phyloP scores from a whole-genome alignment of 371 early-diverging fungal species.

The Caulochytrium protostelioides region DNA sequence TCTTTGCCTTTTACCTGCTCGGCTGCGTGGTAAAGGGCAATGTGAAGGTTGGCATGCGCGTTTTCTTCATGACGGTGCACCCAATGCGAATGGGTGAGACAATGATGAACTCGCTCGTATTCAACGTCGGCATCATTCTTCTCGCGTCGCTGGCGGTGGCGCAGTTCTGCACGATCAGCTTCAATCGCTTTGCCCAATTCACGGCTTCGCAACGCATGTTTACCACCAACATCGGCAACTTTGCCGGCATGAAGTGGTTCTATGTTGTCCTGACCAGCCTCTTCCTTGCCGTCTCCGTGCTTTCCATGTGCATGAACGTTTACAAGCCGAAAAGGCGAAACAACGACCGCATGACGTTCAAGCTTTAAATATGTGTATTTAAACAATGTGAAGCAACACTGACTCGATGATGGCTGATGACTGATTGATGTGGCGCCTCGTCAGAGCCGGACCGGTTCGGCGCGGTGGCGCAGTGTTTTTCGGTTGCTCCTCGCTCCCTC shows the following conservation, averaged over 20 bases:
- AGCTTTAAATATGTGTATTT: too few species aligned
- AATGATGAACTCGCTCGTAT: constrained; percentile 30
- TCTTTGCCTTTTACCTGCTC: constrained; percentile 28
- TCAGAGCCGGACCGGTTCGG: too few species aligned
- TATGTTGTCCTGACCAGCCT: background rate
- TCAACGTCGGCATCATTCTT: constrained; percentile 31
- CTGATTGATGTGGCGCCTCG: too few species aligned
- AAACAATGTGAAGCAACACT: too few species aligned
- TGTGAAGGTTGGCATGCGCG: constrained; percentile 25
- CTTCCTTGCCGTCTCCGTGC: background rate
- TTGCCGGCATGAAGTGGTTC: background rate
- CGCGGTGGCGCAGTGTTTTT: too few species aligned
- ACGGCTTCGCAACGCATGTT: constrained; percentile 20
- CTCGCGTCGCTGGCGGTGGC: constrained; percentile 24
- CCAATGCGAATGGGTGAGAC: constrained; percentile 30
- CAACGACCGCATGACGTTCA: too few species aligned
- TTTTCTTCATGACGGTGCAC: constrained; percentile 29
- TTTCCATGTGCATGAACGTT: background rate
- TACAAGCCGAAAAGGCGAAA: background rate
- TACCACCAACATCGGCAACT: background rate
- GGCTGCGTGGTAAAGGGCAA: constrained; percentile 31
- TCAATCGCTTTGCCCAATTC: constrained; percentile 21
- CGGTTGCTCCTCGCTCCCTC: too few species aligned
- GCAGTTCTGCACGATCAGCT: constrained; percentile 29
- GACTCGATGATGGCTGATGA: too few species aligned